phyloP scores from a whole-genome alignment of 2,329 filamentous ascomycete genomes.

The Grosmannia serpens region DNA sequence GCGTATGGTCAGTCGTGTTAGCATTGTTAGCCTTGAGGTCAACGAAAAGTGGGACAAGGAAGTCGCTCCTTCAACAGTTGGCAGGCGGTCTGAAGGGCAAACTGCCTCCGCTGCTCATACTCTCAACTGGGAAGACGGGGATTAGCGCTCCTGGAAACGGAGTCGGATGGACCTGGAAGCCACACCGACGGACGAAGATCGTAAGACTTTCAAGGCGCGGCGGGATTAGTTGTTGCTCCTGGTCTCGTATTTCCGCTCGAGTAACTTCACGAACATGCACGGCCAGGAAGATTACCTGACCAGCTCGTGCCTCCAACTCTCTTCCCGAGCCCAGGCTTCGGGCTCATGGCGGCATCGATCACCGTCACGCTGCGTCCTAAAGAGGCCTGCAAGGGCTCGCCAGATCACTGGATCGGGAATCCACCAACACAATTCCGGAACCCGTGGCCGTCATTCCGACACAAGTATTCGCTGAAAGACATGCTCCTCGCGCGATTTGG shows the following conservation, averaged over 20 bases:
- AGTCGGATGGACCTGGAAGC: neutral
- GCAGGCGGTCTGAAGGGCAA: no score
- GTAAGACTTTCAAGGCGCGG: neutral
- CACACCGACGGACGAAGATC: neutral
- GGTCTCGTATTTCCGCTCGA: no score
- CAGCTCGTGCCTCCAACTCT: neutral
- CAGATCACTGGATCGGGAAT: constrained; percentile 6
- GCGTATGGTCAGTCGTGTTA: no score
- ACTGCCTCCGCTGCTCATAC: no score
- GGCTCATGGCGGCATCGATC: neutral
- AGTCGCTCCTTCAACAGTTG: no score
- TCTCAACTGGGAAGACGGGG: no score
- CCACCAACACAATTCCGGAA: constrained; percentile 6
- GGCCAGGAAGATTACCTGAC: neutral
- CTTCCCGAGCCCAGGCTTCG: neutral
- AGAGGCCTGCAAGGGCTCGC: neutral
- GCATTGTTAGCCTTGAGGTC: no score
- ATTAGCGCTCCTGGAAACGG: no score
- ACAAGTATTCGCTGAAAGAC: neutral
- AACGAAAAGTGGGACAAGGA: no score
- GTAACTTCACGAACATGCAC: neutral
- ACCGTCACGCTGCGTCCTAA: neutral
- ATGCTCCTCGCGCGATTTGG: neutral
- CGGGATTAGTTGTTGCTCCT: neutral
- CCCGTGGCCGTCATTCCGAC: constrained; percentile 7